These are phyloP conservation scores for Wickerhamiella infanticola DNA, from an alignment of 1,139 yeast species.

Conservation along the genomic window DNA sequence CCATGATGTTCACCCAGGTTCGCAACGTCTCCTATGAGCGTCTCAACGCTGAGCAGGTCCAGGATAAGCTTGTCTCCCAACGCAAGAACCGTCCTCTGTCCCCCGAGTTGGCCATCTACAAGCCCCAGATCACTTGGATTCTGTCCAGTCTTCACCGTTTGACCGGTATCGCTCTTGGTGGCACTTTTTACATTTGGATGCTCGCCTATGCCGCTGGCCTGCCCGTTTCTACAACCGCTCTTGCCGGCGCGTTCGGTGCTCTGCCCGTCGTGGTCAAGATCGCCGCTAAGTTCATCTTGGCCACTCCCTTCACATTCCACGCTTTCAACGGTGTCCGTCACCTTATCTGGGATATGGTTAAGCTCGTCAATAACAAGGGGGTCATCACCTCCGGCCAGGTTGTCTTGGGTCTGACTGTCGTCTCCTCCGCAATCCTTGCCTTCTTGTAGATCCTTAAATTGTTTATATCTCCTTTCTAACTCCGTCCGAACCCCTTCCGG, in stretches of 20 bases:
- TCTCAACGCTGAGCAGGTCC: slow-evolving; percentile 49
- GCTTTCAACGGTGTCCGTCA: slow-evolving; percentile 80
- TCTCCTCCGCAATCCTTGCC: slow-evolving; percentile 39
- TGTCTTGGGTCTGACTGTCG: slow-evolving; percentile 57
- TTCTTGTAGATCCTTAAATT: slow-evolving; percentile 17
- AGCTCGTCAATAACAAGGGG: slow-evolving; percentile 63
- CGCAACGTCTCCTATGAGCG: slow-evolving; percentile 36
- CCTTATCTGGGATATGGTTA: slow-evolving; percentile 79
- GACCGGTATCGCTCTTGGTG: slow-evolving; percentile 73
- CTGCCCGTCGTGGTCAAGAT: slow-evolving; percentile 51
- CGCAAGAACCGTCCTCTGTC: slow-evolving; percentile 80
- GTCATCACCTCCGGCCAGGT: slow-evolving; percentile 86
- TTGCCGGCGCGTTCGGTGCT: slow-evolving; percentile 33
- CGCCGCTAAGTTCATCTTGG: slow-evolving; percentile 49
- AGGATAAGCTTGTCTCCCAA: slow-evolving; percentile 60
- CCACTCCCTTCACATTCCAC: slow-evolving; percentile 82
- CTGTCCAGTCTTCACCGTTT: slow-evolving; percentile 76
- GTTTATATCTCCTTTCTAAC: not conserved
- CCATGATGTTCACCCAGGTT: not conserved
- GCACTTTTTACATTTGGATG: slow-evolving; percentile 55
- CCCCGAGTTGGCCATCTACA: slow-evolving; percentile 79
- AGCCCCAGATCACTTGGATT: slow-evolving; percentile 76
- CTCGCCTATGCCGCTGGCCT: slow-evolving; percentile 57
- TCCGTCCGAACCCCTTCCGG: not conserved
- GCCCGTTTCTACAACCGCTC: slow-evolving; percentile 41